Evolutionary conservation across 805 yeast genomes (phyloP), one percentile per base, ranked within the genome.

Genomic region (Priceomyces carsonii): DNA sequence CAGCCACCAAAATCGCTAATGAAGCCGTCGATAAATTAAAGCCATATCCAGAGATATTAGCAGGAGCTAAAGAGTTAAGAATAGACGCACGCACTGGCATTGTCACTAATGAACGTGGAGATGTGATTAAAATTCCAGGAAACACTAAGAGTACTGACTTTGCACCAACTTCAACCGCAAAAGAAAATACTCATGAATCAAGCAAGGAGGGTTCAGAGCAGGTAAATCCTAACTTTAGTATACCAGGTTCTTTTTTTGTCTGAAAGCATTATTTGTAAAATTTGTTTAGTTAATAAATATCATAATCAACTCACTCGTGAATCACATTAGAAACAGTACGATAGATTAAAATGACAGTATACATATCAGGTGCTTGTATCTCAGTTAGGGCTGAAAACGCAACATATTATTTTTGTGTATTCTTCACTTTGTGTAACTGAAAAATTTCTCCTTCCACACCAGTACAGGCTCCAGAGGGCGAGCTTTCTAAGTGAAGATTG

Each of bases 11-110:
- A 7, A 43, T 61, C 35, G 68, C 69, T 20, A 37, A 45, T 17
- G 42, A 41, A 17, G 61, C 62, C 3, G 61, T 61, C 7, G 38
- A 34, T 3, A 33, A 42, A 18, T 48, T 63, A 27, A 48, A 52
- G 31, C 43, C 46, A 10, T 45, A 50, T 13, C 55, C 58, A 8
- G 54, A 50, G 20, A 33, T 51, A 2, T 39, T 59, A 22, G 35
- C 40, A 6, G 29, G 36, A 9, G 51, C 50, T 17, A 46, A 48
- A 36, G 59, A 54, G 32, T 43, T 62, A 32, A 51, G 36, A 32
- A 57, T 63, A 15, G 59, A 63, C 39, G 62, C 61, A 10, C 28
- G 29, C 13, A 47, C 59, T 14, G 69, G 69, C 6, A 37, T 44
- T 10, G 55, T 61, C 12, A 43, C 52, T 17, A 60, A 61, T 38